Percentiles rank a stretch among this genome's conserved stretches.
Evolutionary conservation across 2,329 filamentous ascomycete genomes (phyloP).

Genomic region (Fonsecaea monophora): DNA sequence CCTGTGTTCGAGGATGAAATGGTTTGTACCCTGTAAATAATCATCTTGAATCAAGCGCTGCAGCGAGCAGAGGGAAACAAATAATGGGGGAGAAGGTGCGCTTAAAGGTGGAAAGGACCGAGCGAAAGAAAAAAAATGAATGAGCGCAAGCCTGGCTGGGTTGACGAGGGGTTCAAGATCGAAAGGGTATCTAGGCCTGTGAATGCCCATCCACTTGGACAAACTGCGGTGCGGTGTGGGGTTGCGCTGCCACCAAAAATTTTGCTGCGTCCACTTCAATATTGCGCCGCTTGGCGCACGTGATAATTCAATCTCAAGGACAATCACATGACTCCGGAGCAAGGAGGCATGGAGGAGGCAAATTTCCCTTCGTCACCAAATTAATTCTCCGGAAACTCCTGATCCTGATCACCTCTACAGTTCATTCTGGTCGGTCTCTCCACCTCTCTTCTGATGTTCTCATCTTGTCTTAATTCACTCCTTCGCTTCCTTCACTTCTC

Average conservation of each 20-base stretch:
- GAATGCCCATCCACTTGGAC: background rate
- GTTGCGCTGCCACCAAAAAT: slow-evolving; percentile 2
- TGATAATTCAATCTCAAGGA: background rate
- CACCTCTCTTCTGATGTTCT: slow-evolving; percentile 10
- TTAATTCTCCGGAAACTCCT: slow-evolving; percentile 17
- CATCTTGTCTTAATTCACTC: slow-evolving; percentile 22
- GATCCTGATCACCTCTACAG: slow-evolving; percentile 19
- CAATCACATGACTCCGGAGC: background rate
- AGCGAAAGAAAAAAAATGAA: slow-evolving; percentile 25
- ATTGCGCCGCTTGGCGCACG: slow-evolving; percentile 1
- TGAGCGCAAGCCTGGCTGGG: slow-evolving; percentile 38
- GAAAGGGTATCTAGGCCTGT: slow-evolving; percentile 37
- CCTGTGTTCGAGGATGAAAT: background rate
- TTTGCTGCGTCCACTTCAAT: background rate
- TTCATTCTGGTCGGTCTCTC: slow-evolving; percentile 23
- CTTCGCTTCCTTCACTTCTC: slow-evolving; percentile 29
- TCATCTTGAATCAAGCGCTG: slow-evolving; percentile 64
- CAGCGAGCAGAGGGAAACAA: slow-evolving; percentile 20
- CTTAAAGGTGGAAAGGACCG: slow-evolving; percentile 32
- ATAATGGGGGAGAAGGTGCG: slow-evolving; percentile 39
- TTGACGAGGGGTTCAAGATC: slow-evolving; percentile 45
- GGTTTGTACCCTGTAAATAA: slow-evolving; percentile 71
- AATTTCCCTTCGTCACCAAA: slow-evolving; percentile 20
- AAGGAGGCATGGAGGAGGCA: background rate
- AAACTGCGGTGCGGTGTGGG: background rate